A percentile compares a stretch with the other conserved stretches of the same genome.
Conservation (phyloP, 345 rosid species). For the Pseudoturritis turrita region DNA sequence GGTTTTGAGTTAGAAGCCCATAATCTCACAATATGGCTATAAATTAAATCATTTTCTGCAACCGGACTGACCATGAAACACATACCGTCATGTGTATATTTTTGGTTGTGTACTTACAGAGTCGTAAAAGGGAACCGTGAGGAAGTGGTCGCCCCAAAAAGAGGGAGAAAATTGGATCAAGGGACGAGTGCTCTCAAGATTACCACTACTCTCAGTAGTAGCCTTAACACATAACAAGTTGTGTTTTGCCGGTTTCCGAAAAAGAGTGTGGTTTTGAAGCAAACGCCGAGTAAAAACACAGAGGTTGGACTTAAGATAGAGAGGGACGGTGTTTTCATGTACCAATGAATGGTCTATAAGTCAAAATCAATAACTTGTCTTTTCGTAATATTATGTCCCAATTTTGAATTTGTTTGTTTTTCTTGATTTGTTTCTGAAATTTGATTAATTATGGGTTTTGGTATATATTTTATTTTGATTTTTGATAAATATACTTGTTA, state of each 20-base stretch:
- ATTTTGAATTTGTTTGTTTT: too few species aligned
- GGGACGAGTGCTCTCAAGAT: constrained; percentile 16
- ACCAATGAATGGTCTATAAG: too few species aligned
- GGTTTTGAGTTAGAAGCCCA: too few species aligned
- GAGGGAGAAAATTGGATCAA: constrained; percentile 1
- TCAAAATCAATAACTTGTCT: too few species aligned
- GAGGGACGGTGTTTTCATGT: not conserved
- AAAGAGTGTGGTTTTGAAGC: not conserved
- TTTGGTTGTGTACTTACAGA: not conserved
- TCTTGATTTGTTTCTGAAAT: too few species aligned
- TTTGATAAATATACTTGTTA: too few species aligned
- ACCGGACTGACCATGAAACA: not conserved
- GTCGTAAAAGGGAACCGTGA: not conserved
- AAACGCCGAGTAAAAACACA: not conserved
- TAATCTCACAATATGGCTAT: too few species aligned
- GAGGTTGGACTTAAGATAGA: not conserved
- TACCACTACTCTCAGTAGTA: not conserved
- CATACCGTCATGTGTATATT: too few species aligned
- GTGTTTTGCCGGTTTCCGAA: not conserved
- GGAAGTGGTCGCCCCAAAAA: constrained; percentile 6
- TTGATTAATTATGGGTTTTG: too few species aligned
- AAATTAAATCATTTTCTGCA: not conserved
- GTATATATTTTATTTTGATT: too few species aligned
- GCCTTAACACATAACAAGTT: not conserved
- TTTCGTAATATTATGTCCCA: too few species aligned